These are phyloP conservation scores for Blumeria hordei DNA, from an alignment of 2,329 filamentous ascomycete species.

Conservation along the genomic window DNA sequence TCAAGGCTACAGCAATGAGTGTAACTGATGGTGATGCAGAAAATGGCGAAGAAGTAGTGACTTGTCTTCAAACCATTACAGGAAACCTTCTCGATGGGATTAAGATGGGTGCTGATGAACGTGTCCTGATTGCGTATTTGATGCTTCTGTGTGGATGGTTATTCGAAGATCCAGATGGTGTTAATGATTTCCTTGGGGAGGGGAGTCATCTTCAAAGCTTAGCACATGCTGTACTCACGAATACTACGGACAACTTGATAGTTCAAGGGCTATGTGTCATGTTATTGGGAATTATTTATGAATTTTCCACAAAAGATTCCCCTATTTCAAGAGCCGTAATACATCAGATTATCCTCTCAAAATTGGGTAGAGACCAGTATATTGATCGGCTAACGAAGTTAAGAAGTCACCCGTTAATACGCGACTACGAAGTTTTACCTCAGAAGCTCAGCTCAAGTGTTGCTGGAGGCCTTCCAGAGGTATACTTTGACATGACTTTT, in stretches of 20 bases:
- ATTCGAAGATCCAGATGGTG: constrained; percentile 73
- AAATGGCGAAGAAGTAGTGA: constrained; percentile 82
- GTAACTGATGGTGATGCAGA: constrained; percentile 76
- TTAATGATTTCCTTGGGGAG: constrained; percentile 81
- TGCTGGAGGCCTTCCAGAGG: constrained; percentile 40
- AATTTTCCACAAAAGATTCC: constrained; percentile 94
- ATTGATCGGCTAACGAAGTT: constrained; percentile 58
- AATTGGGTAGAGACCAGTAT: constrained; percentile 69
- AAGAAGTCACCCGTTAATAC: constrained; percentile 51
- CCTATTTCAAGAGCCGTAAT: constrained; percentile 63
- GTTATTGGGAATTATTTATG: constrained; percentile 71
- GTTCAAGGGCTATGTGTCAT: constrained; percentile 66
- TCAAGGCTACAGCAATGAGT: constrained; percentile 55
- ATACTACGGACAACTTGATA: constrained; percentile 34
- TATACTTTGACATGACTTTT: constrained; percentile 68
- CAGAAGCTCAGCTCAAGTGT: constrained; percentile 34
- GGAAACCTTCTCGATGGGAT: constrained; percentile 67
- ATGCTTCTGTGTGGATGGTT: constrained; percentile 79
- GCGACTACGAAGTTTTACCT: constrained; percentile 72
- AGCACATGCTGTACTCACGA: constrained; percentile 43
- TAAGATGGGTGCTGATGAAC: constrained; percentile 50
- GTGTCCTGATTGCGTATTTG: constrained; percentile 61
- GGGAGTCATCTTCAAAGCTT: constrained; percentile 79
- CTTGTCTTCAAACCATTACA: constrained; percentile 70
- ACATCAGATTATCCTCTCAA: constrained; percentile 51